Conservation (phyloP, 2,329 filamentous ascomycete genomes). For the Pestalotiopsis sp. region DNA sequence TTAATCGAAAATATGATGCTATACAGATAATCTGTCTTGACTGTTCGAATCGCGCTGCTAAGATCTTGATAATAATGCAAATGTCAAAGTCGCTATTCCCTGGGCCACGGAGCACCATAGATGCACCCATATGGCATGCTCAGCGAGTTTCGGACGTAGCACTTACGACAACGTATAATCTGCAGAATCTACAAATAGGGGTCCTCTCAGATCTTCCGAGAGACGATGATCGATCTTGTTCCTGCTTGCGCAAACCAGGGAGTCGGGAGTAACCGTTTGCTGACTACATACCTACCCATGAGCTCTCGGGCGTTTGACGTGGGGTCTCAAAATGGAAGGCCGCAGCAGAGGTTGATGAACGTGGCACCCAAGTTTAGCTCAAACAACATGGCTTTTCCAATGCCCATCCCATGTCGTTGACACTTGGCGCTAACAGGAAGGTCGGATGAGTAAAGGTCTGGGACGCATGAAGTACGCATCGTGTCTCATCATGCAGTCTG, state of each 20-base stretch:
- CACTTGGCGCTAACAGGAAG: conserved; percentile 6
- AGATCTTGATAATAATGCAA: too few relatives aligned
- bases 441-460: background rate
- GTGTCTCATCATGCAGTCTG: background rate
- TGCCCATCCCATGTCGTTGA: background rate
- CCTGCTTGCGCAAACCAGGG: background rate
- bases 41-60: too few relatives aligned
- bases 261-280: background rate
- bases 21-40: too few relatives aligned
- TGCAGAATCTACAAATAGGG: too few relatives aligned
- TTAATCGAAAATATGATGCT: too few relatives aligned
- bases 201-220: too few relatives aligned
- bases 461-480: background rate
- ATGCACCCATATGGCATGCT: too few relatives aligned
- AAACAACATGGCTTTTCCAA: conserved; percentile 3
- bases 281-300: background rate
- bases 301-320: background rate
- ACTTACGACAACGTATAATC: too few relatives aligned
- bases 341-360: conserved; percentile 14
- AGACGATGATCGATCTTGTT: background rate
- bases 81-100: too few relatives aligned
- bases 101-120: too few relatives aligned
- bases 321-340: conserved; percentile 5
- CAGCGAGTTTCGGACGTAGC: too few relatives aligned
- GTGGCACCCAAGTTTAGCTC: conserved; percentile 20